These are phyloP conservation scores for Pythium brachiatum DNA, from an alignment of 352 stramenopile genomes.

Conservation along the genomic window DNA sequence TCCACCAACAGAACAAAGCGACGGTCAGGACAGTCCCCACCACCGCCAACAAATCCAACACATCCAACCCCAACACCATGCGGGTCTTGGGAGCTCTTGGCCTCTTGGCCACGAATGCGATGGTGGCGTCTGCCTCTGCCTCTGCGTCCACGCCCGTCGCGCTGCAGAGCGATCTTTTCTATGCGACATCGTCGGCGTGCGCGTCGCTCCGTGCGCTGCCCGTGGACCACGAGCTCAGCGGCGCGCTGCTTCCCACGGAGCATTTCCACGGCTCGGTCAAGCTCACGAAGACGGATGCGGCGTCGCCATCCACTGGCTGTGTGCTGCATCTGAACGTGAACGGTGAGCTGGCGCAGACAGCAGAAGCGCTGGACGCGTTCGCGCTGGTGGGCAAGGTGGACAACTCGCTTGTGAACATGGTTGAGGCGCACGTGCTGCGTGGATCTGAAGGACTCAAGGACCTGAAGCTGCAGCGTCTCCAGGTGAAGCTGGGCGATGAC, in stretches of 20 bases:
- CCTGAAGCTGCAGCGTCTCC: conserved; percentile 24
- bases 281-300: conserved; percentile 15
- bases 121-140: background rate
- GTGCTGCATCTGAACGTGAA: conserved; percentile 16
- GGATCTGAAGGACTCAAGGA: conserved; percentile 8
- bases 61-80: conserved; percentile 1
- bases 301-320: conserved; percentile 13
- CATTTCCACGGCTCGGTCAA: conserved; percentile 12
- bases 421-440: conserved; percentile 13
- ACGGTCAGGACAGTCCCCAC: background rate
- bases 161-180: conserved; percentile 28
- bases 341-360: background rate
- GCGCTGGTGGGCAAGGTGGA: conserved; percentile 16
- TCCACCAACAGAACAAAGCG: background rate
- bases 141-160: background rate
- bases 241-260: conserved; percentile 21
- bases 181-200: conserved; percentile 23
- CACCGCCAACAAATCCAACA: no score
- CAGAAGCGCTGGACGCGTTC: conserved; percentile 14
- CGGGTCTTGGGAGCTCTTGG: background rate
- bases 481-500: conserved; percentile 22
- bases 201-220: conserved; percentile 1
- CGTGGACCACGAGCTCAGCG: conserved; percentile 7
- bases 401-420: conserved; percentile 16
- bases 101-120: background rate